phyloP scores from a whole-genome alignment of 768 basidiomycete species.

The Pisolithus sp. region DNA sequence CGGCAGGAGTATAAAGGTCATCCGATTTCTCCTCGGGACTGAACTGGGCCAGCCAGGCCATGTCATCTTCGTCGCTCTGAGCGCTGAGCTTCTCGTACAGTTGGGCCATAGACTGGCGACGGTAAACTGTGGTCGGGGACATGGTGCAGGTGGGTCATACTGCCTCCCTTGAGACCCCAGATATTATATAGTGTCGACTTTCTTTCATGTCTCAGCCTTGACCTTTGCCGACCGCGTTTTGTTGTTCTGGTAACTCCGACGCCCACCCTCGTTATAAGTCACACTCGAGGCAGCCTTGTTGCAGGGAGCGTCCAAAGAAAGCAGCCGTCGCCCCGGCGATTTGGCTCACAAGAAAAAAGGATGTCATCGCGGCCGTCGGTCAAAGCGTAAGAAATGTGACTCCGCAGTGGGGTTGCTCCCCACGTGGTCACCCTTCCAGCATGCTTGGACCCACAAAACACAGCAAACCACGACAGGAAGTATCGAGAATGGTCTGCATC shows the following conservation, averaged over 20 bases:
- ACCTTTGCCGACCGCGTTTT: conserved; percentile 36
- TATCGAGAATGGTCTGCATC: not conserved
- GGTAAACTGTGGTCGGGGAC: conserved; percentile 25
- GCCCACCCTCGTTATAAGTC: conserved; percentile 27
- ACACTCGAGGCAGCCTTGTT: conserved; percentile 32
- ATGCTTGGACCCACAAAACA: not conserved
- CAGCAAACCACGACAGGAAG: not conserved
- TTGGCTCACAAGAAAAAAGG: conserved; percentile 12
- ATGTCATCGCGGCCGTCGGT: not conserved
- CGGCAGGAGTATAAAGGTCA: conserved; percentile 16
- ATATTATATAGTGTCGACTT: conserved; percentile 26
- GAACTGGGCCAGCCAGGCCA: conserved; percentile 30
- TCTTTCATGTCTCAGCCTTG: conserved; percentile 34
- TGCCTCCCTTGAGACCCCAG: not conserved
- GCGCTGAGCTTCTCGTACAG: conserved; percentile 30
- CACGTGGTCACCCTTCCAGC: conserved; percentile 2
- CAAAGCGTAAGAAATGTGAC: conserved; percentile 24
- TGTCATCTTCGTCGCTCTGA: conserved; percentile 30
- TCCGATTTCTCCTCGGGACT: conserved; percentile 28
- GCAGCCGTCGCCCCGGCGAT: conserved; percentile 7
- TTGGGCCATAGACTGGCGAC: conserved; percentile 31
- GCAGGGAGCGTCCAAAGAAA: conserved; percentile 17
- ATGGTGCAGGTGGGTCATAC: conserved; percentile 18
- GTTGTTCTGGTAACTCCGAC: conserved; percentile 35
- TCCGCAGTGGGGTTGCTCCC: conserved; percentile 14